A percentile compares a stretch with the other conserved stretches of the same genome.
These are phyloP conservation scores for Backusella luteola DNA, from an alignment of 192 early-diverging fungal genomes.

Conservation along the genomic window DNA sequence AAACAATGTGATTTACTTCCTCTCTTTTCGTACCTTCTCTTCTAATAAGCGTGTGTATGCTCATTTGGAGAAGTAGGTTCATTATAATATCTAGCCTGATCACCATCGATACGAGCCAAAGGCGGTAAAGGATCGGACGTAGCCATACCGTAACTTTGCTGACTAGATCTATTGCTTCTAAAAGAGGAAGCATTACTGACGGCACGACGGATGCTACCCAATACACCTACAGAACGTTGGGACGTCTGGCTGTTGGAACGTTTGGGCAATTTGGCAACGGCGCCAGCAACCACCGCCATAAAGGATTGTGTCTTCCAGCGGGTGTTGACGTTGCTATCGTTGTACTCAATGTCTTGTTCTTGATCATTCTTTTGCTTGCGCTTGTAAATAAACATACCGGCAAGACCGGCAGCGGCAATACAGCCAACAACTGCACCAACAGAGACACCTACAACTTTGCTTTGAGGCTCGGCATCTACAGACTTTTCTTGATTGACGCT, in stretches of 20 bases:
- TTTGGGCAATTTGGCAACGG: constrained; percentile 31
- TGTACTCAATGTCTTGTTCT: constrained; percentile 17
- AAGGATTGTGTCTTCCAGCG: constrained; percentile 34
- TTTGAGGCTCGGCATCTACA: constrained; percentile 17
- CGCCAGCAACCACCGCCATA: constrained; percentile 33
- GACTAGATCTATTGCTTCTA: not conserved
- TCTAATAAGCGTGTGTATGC: constrained; percentile 21
- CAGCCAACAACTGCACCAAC: constrained; percentile 31
- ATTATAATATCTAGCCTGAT: not conserved
- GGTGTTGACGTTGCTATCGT: constrained; percentile 22
- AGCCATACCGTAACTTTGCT: constrained; percentile 28
- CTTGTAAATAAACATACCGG: constrained; percentile 31
- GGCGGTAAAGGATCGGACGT: constrained; percentile 16
- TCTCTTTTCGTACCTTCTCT: not conserved
- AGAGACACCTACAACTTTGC: constrained; percentile 28
- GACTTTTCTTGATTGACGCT: constrained; percentile 3
- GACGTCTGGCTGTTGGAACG: constrained; percentile 2
- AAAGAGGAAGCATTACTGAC: constrained; percentile 25
- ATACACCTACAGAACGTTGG: not conserved
- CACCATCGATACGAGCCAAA: constrained; percentile 29
- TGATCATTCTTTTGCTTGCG: constrained; percentile 10
- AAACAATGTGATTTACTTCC: not conserved
- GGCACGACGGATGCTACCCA: constrained; percentile 24
- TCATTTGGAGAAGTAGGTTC: constrained; percentile 2
- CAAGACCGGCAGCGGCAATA: constrained; percentile 34